Conservation (phyloP, 1,284 basidiomycete species). For the Cryptococcus sp. region DNA sequence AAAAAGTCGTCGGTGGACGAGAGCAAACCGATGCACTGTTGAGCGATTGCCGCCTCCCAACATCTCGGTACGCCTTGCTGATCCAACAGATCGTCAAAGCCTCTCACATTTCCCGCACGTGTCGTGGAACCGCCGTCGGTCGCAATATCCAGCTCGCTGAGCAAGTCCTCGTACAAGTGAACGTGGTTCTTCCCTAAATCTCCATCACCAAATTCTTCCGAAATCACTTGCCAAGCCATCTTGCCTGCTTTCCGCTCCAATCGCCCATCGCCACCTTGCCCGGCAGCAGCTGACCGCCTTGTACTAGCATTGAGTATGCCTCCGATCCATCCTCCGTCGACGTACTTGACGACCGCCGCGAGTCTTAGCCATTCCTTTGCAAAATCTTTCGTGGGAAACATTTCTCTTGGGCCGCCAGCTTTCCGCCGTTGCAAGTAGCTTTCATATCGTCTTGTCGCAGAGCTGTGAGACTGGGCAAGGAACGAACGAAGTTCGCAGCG, state of each 20-base stretch:
- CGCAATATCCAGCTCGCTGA: slow-evolving; percentile 17
- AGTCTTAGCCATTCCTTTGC: slow-evolving; percentile 35
- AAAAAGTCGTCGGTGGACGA: slow-evolving; percentile 35
- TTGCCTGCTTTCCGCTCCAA: slow-evolving; percentile 28
- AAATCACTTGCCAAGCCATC: slow-evolving; percentile 46
- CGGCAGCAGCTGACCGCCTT: slow-evolving; percentile 1
- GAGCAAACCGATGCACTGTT: slow-evolving; percentile 38
- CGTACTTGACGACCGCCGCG: slow-evolving; percentile 42
- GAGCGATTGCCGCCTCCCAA: slow-evolving; percentile 43
- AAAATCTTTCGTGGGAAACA: slow-evolving; percentile 32
- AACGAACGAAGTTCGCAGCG: slow-evolving; percentile 12
- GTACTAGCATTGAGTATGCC: slow-evolving; percentile 21
- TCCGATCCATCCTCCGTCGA: slow-evolving; percentile 40
- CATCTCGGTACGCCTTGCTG: slow-evolving; percentile 31
- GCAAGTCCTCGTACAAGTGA: slow-evolving; percentile 31
- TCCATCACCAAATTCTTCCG: slow-evolving; percentile 47
- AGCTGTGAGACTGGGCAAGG: slow-evolving; percentile 17
- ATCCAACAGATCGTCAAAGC: slow-evolving; percentile 27
- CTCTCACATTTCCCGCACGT: slow-evolving; percentile 17
- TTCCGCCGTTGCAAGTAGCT: slow-evolving; percentile 33
- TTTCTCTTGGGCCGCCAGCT: slow-evolving; percentile 33
- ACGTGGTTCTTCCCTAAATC: slow-evolving; percentile 43
- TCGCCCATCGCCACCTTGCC: background rate
- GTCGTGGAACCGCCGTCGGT: slow-evolving; percentile 10
- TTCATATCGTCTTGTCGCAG: slow-evolving; percentile 25